Conservation (phyloP, 306 rosid species). For the Medicago arabica region DNA sequence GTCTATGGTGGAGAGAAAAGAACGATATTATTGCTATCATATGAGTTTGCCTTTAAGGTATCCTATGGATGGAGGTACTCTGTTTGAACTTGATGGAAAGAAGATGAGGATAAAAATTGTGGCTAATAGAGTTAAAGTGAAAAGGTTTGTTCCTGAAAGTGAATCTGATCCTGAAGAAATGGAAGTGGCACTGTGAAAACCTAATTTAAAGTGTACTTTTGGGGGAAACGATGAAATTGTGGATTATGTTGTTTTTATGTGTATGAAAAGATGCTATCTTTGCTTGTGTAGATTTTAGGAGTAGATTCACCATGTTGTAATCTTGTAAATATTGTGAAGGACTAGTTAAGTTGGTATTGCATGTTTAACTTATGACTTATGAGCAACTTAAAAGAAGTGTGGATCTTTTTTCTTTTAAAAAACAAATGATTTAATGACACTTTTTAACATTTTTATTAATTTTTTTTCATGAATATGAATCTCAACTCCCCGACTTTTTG, state of each 20-base stretch:
- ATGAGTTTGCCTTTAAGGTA: constrained; percentile 49
- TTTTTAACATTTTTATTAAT: too few relatives aligned
- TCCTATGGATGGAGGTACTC: neutral
- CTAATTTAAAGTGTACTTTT: neutral
- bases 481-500: too few relatives aligned
- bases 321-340: neutral
- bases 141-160: neutral
- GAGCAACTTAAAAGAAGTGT: neutral
- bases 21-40: constrained; percentile 55
- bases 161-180: constrained; percentile 33
- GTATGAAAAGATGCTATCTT: too few relatives aligned
- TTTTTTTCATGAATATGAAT: too few relatives aligned
- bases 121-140: constrained; percentile 44
- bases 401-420: too few relatives aligned
- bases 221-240: neutral
- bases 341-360: neutral
- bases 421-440: too few relatives aligned
- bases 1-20: constrained; percentile 54
- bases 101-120: constrained; percentile 48
- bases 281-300: constrained; percentile 22
- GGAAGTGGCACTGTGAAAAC: neutral
- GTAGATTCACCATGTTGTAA: neutral
- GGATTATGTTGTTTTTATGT: neutral
- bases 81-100: constrained; percentile 31
- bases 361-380: neutral